Percentiles rank a stretch among this genome's conserved stretches.
These are phyloP conservation scores for Capronia americana DNA, from an alignment of 2,329 filamentous ascomycete species.

Conservation along the genomic window DNA sequence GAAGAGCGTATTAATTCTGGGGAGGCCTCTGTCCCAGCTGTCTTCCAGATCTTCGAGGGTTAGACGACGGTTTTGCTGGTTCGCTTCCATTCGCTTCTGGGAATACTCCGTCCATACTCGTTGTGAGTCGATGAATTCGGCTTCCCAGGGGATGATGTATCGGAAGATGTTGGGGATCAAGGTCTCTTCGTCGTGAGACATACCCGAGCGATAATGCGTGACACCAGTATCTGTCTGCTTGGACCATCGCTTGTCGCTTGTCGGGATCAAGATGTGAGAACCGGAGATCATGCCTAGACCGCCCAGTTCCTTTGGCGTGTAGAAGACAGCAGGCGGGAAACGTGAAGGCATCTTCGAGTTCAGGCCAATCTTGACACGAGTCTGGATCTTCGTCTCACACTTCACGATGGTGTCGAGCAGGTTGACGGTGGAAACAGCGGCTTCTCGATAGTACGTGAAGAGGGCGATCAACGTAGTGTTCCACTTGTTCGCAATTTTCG, in stretches of 20 bases:
- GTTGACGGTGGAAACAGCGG: conserved; percentile 92
- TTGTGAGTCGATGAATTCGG: conserved; percentile 98
- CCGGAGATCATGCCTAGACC: conserved; percentile 99
- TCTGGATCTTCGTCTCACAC: conserved; percentile 99
- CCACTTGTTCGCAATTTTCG: conserved; percentile 99
- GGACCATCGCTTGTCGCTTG: conserved; percentile 97
- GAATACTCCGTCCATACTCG: conserved; percentile 99
- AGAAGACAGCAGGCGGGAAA: conserved; percentile 98
- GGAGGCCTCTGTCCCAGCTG: conserved; percentile 96
- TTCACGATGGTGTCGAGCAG: conserved; percentile 98
- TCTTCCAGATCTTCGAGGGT: conserved; percentile 97
- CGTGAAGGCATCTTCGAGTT: conserved; percentile 99
- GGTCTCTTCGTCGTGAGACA: conserved; percentile 98
- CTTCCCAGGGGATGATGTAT: conserved; percentile 99
- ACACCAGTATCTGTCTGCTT: conserved; percentile 98
- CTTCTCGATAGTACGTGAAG: conserved; percentile 98
- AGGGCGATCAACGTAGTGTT: conserved; percentile 96
- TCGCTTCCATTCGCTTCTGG: conserved; percentile 94
- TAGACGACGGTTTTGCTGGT: conserved; percentile 92
- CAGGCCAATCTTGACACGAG: conserved; percentile 94
- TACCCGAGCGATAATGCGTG: conserved; percentile 94
- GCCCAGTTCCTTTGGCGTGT: conserved; percentile 96
- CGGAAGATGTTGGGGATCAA: conserved; percentile 98
- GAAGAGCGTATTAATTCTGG: conserved; percentile 98
- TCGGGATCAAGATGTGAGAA: conserved; percentile 95